Evolutionary conservation across 2,329 filamentous ascomycete genomes (phyloP).

Genomic region (Lomentospora prolificans): DNA sequence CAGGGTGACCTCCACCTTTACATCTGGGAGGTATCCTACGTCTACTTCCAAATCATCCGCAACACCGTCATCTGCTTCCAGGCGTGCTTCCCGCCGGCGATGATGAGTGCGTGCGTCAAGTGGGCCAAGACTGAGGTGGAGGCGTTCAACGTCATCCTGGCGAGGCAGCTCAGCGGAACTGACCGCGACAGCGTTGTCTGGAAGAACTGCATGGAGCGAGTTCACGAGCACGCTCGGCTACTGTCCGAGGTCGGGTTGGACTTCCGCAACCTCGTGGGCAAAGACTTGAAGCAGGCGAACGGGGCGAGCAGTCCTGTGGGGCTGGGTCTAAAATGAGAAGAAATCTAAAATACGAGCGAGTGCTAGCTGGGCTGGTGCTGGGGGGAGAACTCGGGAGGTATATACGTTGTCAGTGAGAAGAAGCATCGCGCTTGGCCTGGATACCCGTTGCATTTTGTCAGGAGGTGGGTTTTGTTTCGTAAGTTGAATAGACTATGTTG

Average conservation of each 20-base stretch:
- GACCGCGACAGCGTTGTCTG: conserved; percentile 67
- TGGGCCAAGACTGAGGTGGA: conserved; percentile 97
- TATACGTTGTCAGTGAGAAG: no score
- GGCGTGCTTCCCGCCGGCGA: conserved; percentile 69
- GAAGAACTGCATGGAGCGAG: conserved; percentile 73
- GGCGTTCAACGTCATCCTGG: conserved; percentile 75
- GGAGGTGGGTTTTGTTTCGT: no score
- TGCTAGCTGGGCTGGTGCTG: not conserved
- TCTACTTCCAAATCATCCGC: conserved; percentile 88
- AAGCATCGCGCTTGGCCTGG: no score
- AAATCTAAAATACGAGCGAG: not conserved
- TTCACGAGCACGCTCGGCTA: conserved; percentile 69
- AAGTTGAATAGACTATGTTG: no score
- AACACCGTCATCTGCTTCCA: conserved; percentile 91
- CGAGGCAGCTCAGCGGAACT: conserved; percentile 77
- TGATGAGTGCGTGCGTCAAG: conserved; percentile 91
- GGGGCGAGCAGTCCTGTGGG: conserved; percentile 11
- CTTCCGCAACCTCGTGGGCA: conserved; percentile 72
- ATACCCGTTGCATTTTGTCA: no score
- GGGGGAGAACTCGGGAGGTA: no score
- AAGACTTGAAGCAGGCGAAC: conserved; percentile 29
- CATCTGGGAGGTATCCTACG: conserved; percentile 89
- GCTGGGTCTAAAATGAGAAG: conserved; percentile 16
- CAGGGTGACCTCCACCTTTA: conserved; percentile 88
- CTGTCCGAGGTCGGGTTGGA: conserved; percentile 81